phyloP scores from a whole-genome alignment of 805 yeast genomes.

The Yamadazyma scolyti region DNA sequence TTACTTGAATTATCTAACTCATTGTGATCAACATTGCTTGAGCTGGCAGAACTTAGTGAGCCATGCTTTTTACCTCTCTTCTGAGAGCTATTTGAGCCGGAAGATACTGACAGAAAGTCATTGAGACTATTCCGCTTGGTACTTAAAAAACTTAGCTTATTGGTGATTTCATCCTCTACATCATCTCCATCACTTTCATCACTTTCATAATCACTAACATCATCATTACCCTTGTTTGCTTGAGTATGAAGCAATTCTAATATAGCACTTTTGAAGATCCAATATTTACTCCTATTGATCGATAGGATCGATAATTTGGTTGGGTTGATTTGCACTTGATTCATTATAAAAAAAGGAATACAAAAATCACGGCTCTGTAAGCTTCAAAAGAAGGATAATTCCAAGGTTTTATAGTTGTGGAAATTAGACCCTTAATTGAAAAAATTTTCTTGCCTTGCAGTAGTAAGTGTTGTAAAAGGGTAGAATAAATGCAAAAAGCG shows the following conservation, averaged over 20 bases:
- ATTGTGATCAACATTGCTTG: conserved; percentile 8
- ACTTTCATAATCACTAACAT: conserved; percentile 6
- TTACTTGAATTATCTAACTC: conserved; percentile 29
- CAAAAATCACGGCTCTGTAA: neutral
- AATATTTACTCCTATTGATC: conserved; percentile 48
- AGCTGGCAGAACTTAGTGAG: conserved; percentile 9
- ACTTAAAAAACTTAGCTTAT: conserved; percentile 2
- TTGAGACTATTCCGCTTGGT: conserved; percentile 3
- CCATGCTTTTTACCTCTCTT: conserved; percentile 7
- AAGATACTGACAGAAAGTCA: conserved; percentile 4
- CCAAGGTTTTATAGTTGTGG: too few species aligned
- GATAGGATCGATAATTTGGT: conserved; percentile 48
- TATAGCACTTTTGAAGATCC: conserved; percentile 53
- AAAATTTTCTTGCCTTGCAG: too few species aligned
- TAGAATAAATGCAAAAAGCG: too few species aligned
- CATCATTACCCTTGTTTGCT: conserved; percentile 15
- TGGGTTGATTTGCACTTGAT: conserved; percentile 47
- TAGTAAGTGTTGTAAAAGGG: too few species aligned
- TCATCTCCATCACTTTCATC: conserved; percentile 8
- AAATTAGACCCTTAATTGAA: too few species aligned
- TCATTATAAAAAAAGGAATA: conserved; percentile 12
- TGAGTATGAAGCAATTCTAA: conserved; percentile 42
- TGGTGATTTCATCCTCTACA: conserved; percentile 4
- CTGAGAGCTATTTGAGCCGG: conserved; percentile 1
- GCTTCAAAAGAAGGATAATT: too few species aligned